Conservation (phyloP, 495 filamentous ascomycete species). For the Xanthoparmelia taractica region DNA sequence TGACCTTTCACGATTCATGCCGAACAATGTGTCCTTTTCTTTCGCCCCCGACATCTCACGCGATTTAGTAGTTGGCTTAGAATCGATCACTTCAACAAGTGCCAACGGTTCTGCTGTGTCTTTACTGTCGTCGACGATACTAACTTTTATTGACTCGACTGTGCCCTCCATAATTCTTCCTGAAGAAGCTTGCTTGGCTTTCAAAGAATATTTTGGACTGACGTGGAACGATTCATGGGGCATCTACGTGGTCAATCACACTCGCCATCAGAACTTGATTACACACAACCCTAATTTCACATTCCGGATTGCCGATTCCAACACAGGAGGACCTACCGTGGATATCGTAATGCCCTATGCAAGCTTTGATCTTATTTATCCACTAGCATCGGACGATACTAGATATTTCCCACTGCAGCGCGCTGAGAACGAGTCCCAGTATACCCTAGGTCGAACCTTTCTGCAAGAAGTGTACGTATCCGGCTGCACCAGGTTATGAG, state of each 20-base stretch:
- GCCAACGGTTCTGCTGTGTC: constrained; percentile 14
- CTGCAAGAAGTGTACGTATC: constrained; percentile 44
- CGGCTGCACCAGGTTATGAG: neutral
- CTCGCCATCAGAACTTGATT: constrained; percentile 36
- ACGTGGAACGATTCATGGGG: constrained; percentile 35
- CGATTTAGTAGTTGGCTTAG: constrained; percentile 45
- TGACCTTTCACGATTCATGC: constrained; percentile 43
- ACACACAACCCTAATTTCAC: constrained; percentile 42
- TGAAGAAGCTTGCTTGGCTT: constrained; percentile 41
- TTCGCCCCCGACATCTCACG: constrained; percentile 44
- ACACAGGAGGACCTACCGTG: constrained; percentile 34
- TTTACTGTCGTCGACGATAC: constrained; percentile 22
- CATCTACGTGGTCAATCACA: constrained; percentile 44
- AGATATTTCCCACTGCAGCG: constrained; percentile 48
- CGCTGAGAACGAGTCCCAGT: constrained; percentile 42
- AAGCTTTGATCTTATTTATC: constrained; percentile 43
- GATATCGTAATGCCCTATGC: constrained; percentile 47
- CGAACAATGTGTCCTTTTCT: constrained; percentile 42
- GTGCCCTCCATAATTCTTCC: constrained; percentile 51
- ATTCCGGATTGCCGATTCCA: constrained; percentile 40
- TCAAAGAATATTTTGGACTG: constrained; percentile 46
- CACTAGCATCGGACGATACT: constrained; percentile 27
- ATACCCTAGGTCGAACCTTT: constrained; percentile 47
- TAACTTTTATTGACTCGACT: constrained; percentile 46
- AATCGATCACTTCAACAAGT: constrained; percentile 36